Conservation (phyloP, 805 yeast genomes). For the Saccharomycopsis fibuligera region DNA sequence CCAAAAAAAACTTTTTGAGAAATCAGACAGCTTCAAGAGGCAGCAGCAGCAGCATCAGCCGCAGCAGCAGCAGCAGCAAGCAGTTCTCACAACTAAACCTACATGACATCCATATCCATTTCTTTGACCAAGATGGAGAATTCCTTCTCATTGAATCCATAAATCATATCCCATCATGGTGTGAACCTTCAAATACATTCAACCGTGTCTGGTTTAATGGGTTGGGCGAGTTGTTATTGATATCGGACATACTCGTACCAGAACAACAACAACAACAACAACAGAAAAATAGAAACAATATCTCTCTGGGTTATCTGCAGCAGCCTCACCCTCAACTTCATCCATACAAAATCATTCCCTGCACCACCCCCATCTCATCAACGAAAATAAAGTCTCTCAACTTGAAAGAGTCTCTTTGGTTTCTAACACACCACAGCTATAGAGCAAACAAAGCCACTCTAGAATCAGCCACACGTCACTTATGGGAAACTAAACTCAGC, state of each 20-base stretch:
- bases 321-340: no score
- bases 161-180: slow-evolving; percentile 41
- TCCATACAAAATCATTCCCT: no score
- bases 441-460: slow-evolving; percentile 26
- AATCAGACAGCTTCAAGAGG: slow-evolving; percentile 15
- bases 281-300: no score
- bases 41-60: no score
- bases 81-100: slow-evolving; percentile 13
- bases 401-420: slow-evolving; percentile 35
- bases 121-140: slow-evolving; percentile 52
- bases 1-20: not conserved
- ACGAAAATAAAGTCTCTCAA: slow-evolving; percentile 23
- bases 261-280: no score
- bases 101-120: slow-evolving; percentile 37
- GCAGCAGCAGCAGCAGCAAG: no score
- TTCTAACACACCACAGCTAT: slow-evolving; percentile 33
- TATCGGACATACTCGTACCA: slow-evolving; percentile 1
- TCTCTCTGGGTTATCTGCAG: no score
- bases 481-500: slow-evolving; percentile 22
- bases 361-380: no score
- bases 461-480: not conserved
- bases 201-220: slow-evolving; percentile 50
- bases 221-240: slow-evolving; percentile 6
- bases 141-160: slow-evolving; percentile 45
- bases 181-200: slow-evolving; percentile 38